Conservation (phyloP, 192 early-diverging fungal species). For the Obelidium mucronatum region DNA sequence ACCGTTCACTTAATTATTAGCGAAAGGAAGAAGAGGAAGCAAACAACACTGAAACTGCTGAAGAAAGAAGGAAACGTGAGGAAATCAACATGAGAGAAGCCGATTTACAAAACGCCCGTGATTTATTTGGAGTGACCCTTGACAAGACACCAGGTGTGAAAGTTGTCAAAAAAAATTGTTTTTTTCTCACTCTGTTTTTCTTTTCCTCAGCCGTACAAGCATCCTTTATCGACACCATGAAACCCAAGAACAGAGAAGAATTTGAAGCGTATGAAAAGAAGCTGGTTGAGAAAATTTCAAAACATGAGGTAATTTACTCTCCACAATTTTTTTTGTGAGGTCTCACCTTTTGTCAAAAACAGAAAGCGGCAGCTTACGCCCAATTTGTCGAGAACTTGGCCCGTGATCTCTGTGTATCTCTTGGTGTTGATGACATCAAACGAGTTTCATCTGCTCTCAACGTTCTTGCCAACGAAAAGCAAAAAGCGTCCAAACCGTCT, state of each 20-base stretch:
- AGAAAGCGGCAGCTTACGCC: slow-evolving; percentile 43
- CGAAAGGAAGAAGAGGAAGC: slow-evolving; percentile 35
- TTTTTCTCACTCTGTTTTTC: too few species aligned
- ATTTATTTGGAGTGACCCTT: slow-evolving; percentile 48
- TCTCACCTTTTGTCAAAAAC: background rate
- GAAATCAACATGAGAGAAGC: slow-evolving; percentile 43
- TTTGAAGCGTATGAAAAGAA: slow-evolving; percentile 54
- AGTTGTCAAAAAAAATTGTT: too few species aligned
- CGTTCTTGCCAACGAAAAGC: slow-evolving; percentile 63
- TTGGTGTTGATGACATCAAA: slow-evolving; percentile 56
- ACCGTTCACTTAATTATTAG: background rate
- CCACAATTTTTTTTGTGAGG: too few species aligned
- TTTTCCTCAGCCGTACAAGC: slow-evolving; percentile 1
- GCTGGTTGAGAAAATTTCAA: slow-evolving; percentile 47
- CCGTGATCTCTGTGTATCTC: slow-evolving; percentile 48
- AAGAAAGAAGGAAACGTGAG: slow-evolving; percentile 53
- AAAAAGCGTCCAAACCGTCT: slow-evolving; percentile 53
- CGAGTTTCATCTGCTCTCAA: slow-evolving; percentile 53
- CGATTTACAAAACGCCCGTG: slow-evolving; percentile 60
- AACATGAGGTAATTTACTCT: slow-evolving; percentile 56
- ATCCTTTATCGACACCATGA: slow-evolving; percentile 53
- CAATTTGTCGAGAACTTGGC: slow-evolving; percentile 61
- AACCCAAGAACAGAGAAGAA: slow-evolving; percentile 50
- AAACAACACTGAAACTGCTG: slow-evolving; percentile 48
- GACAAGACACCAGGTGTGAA: background rate